These are phyloP conservation scores for Aspergillus sclerotialis DNA, from an alignment of 2,329 filamentous ascomycete genomes.

Conservation along the genomic window DNA sequence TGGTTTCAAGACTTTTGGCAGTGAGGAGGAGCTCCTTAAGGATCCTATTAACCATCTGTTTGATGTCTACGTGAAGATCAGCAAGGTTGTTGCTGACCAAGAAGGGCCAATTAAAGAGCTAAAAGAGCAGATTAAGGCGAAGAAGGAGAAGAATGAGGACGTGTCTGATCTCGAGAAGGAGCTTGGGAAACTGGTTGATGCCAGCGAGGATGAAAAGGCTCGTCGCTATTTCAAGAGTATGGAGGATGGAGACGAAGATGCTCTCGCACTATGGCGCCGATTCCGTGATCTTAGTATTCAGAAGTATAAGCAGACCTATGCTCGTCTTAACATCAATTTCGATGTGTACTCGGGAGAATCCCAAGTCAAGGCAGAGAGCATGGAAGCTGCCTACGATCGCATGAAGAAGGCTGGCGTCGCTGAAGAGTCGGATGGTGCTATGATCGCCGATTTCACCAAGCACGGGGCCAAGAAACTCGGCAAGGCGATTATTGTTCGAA, in stretches of 20 bases:
- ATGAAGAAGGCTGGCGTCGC: slow-evolving; percentile 56
- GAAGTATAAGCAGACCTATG: slow-evolving; percentile 59
- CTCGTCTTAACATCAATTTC: slow-evolving; percentile 57
- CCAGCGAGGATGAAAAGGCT: slow-evolving; percentile 54
- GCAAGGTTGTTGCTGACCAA: slow-evolving; percentile 49
- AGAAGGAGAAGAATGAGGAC: slow-evolving; percentile 44
- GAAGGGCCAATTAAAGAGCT: slow-evolving; percentile 50
- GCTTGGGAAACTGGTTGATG: slow-evolving; percentile 43
- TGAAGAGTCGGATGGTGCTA: slow-evolving; percentile 59
- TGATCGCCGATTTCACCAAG: slow-evolving; percentile 63
- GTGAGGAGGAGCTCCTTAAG: slow-evolving; percentile 51
- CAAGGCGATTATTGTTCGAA: slow-evolving; percentile 59
- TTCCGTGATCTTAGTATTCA: slow-evolving; percentile 59
- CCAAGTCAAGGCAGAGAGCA: slow-evolving; percentile 56
- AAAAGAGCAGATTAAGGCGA: slow-evolving; percentile 43
- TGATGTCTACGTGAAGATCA: slow-evolving; percentile 61
- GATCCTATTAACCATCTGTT: slow-evolving; percentile 61
- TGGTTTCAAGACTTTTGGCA: slow-evolving; percentile 56
- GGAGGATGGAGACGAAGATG: slow-evolving; percentile 55
- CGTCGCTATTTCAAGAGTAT: slow-evolving; percentile 62
- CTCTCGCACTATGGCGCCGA: slow-evolving; percentile 55
- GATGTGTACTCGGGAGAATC: slow-evolving; percentile 65
- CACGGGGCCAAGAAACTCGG: slow-evolving; percentile 62
- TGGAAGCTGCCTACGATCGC: slow-evolving; percentile 52
- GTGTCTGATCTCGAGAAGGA: slow-evolving; percentile 43